Evolutionary conservation across 495 filamentous ascomycete genomes (phyloP), one percentile per base, ranked within the genome.

Genomic region (Stereocaulon alpinum): DNA sequence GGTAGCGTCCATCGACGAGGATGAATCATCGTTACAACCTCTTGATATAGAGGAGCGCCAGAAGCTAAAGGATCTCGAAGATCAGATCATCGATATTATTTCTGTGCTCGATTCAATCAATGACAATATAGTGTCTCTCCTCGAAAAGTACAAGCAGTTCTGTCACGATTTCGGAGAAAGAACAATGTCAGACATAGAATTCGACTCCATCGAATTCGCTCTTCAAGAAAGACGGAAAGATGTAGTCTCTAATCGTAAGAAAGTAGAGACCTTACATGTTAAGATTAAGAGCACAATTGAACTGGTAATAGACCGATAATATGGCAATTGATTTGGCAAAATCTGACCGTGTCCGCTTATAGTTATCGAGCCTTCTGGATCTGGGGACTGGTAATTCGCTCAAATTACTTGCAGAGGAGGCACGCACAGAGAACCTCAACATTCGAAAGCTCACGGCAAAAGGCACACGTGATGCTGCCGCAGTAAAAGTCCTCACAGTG

Each of bases 401-500:
- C 24, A 61, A 57, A 58, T 45, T 9, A 41, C 58, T 66, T 15
- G 48, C 57, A n/a, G 30, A 55, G 29, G 58, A 67, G 51, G 29
- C 55, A 17, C 32, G 49, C 12, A 47, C 62, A 20, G 67, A 69
- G 41, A 65, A 61, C 54, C 14, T 53, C 9, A 59, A 42, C 14
- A 67, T 71, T 49, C 64, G 59, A 11, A n/a, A 43, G 1, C 58
- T 70, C 12, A 61, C 68, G 54, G 70, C 71, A 41, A 66, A 63
- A 61, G 69, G 62, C 42, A 68, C 66, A 0, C 45, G 61, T 22
- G 72, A 74, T 60, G 70, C 69, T 6, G 67, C 72, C 3, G 71
- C 69, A 18, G 69, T 74, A 1, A 73, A 71, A 32, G 63, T 72
- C 17, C 52, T 74, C 22, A 73, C 71, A 3, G 50, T 72, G 0